Conservation (phyloP, 2,329 filamentous ascomycete genomes). For the Aspergillus texensis region DNA sequence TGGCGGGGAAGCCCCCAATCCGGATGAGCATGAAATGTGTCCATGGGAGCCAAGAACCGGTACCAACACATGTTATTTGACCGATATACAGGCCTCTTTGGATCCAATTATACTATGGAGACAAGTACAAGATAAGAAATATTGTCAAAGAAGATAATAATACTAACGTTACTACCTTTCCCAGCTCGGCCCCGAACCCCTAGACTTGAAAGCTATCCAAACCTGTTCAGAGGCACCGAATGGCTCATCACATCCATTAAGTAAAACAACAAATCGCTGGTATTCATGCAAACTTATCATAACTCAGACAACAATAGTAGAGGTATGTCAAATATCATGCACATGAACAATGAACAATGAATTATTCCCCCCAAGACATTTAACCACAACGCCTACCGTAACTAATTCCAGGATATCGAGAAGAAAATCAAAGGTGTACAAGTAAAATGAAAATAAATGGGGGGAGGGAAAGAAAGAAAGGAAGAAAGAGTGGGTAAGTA, state of each 20-base stretch:
- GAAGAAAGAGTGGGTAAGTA: background rate
- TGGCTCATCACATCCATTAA: background rate
- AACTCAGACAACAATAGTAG: background rate
- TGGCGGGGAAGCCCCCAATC: constrained; percentile 5
- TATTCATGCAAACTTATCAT: background rate
- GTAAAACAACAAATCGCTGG: background rate
- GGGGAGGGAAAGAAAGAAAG: background rate
- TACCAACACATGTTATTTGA: background rate
- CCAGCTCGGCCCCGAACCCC: background rate
- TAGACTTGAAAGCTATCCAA: background rate
- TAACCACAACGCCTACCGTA: constrained; percentile 16
- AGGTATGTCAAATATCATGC: background rate
- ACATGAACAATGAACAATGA: background rate
- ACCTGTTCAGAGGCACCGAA: background rate
- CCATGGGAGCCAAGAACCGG: background rate
- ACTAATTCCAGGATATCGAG: background rate
- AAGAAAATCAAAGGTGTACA: background rate
- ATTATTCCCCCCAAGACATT: background rate
- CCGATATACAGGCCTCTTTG: background rate
- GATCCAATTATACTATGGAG: background rate
- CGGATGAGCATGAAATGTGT: background rate
- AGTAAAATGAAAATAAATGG: background rate
- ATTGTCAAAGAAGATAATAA: background rate
- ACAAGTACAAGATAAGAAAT: background rate
- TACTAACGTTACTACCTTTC: background rate